Conservation (phyloP, 441 rosid species). For the Erysimum cheiri region DNA sequence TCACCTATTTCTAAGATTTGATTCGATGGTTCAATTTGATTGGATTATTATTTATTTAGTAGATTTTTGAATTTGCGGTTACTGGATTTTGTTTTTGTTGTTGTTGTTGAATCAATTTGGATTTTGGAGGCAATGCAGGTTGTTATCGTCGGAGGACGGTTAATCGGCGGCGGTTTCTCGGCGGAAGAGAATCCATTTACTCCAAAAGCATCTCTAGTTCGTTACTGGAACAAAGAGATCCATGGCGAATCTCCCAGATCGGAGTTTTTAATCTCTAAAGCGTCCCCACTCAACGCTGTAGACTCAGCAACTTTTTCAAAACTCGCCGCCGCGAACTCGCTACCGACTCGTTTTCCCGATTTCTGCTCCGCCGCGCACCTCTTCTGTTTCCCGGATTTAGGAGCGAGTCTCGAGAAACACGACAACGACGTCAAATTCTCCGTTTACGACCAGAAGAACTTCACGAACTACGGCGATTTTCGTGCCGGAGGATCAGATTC, state of each 20-base stretch:
- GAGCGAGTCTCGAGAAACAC: conserved; percentile 59
- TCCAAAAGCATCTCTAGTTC: conserved; percentile 66
- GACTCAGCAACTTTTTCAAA: conserved; percentile 64
- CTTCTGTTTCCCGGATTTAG: conserved; percentile 73
- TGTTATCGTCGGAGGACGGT: conserved; percentile 42
- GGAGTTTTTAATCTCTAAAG: conserved; percentile 67
- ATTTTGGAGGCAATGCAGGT: conserved; percentile 62
- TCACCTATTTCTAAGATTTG: neutral
- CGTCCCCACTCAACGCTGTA: conserved; percentile 68
- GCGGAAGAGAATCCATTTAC: conserved; percentile 67
- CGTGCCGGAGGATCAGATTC: conserved; percentile 56
- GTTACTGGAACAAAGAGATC: conserved; percentile 84
- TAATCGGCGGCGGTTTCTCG: conserved; percentile 40
- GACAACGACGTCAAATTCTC: conserved; percentile 59
- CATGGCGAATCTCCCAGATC: conserved; percentile 49
- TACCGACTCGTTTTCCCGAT: conserved; percentile 56
- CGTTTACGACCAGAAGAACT: conserved; percentile 59
- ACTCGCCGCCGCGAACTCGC: conserved; percentile 64
- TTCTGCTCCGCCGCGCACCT: conserved; percentile 81
- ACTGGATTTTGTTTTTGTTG: neutral
- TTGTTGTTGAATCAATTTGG: conserved; percentile 1
- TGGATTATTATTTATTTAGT: neutral
- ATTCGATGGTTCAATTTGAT: neutral
- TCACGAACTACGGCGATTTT: conserved; percentile 69
- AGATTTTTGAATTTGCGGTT: neutral